phyloP scores from a whole-genome alignment of 2,329 filamentous ascomycete species.

The Pezicula neosporulosa region DNA sequence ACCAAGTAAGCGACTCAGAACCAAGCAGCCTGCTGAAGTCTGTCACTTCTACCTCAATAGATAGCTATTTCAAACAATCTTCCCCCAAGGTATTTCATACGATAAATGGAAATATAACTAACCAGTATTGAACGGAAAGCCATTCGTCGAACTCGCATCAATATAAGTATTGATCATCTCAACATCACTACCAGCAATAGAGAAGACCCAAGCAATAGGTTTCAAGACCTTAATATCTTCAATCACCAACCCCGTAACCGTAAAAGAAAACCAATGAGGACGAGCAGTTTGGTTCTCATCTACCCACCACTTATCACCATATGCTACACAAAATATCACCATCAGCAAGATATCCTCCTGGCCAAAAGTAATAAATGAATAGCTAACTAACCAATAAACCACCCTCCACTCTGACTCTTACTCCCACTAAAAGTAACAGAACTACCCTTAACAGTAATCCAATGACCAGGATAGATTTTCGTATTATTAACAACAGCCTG shows the following conservation, averaged over 20 bases:
- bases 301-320: conserved; percentile 20
- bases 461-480: conserved; percentile 17
- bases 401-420: conserved; percentile 6
- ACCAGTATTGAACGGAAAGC: conserved; percentile 20
- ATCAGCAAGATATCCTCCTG: too few relatives aligned
- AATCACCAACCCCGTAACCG: conserved; percentile 13
- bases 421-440: conserved; percentile 6
- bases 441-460: conserved; percentile 19
- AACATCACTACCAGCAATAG: conserved; percentile 14
- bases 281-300: conserved; percentile 12
- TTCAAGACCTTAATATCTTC: conserved; percentile 19
- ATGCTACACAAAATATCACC: neutral
- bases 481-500: conserved; percentile 15
- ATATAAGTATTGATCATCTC: conserved; percentile 18
- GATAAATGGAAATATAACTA: too few relatives aligned
- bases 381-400: conserved; percentile 14
- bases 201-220: conserved; percentile 19
- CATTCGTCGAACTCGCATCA: conserved; percentile 14
- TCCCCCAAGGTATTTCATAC: too few relatives aligned
- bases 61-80: too few relatives aligned
- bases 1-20: too few relatives aligned
- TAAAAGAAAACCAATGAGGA: conserved; percentile 19
- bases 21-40: too few relatives aligned
- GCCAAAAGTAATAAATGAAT: too few relatives aligned
- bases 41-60: too few relatives aligned